phyloP scores from a whole-genome alignment of 768 basidiomycete species.

The Candolleomyces eurysporus region DNA sequence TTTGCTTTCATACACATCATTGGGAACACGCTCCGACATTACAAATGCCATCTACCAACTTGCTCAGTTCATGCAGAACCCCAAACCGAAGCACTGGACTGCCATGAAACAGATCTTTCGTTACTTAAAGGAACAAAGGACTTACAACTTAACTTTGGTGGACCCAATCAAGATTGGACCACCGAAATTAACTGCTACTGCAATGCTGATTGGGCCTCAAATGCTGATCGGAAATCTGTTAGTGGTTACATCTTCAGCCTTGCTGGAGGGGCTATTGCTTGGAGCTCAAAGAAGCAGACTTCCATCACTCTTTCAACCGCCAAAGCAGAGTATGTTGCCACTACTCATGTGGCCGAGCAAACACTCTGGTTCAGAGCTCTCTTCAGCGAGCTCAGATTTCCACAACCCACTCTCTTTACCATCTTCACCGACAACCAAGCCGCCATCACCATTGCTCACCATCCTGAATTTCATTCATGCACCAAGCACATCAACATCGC shows the following conservation, averaged over 20 bases:
- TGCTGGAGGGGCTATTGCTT: slow-evolving; percentile 33
- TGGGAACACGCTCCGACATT: slow-evolving; percentile 34
- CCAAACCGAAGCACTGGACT: slow-evolving; percentile 32
- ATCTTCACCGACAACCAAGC: slow-evolving; percentile 16
- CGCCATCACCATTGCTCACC: slow-evolving; percentile 12
- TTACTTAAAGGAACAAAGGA: slow-evolving; percentile 33
- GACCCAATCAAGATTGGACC: neutral
- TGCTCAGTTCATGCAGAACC: slow-evolving; percentile 30
- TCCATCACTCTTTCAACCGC: slow-evolving; percentile 32
- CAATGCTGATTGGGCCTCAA: slow-evolving; percentile 1
- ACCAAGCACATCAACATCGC: too few relatives aligned
- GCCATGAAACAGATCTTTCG: slow-evolving; percentile 35
- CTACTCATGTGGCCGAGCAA: slow-evolving; percentile 23
- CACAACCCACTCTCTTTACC: neutral
- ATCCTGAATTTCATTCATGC: too few relatives aligned
- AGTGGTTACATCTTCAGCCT: slow-evolving; percentile 28
- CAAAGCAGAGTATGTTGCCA: slow-evolving; percentile 48
- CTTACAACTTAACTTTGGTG: slow-evolving; percentile 13
- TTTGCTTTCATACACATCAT: slow-evolving; percentile 28
- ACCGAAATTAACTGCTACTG: neutral
- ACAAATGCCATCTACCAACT: slow-evolving; percentile 26
- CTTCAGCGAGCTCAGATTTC: slow-evolving; percentile 12
- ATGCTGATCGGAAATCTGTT: slow-evolving; percentile 3
- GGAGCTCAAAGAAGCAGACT: slow-evolving; percentile 31
- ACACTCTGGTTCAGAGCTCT: slow-evolving; percentile 20